Evolutionary conservation across 1,139 yeast genomes (phyloP).

Genomic region (Yamadazyma aaseri): DNA sequence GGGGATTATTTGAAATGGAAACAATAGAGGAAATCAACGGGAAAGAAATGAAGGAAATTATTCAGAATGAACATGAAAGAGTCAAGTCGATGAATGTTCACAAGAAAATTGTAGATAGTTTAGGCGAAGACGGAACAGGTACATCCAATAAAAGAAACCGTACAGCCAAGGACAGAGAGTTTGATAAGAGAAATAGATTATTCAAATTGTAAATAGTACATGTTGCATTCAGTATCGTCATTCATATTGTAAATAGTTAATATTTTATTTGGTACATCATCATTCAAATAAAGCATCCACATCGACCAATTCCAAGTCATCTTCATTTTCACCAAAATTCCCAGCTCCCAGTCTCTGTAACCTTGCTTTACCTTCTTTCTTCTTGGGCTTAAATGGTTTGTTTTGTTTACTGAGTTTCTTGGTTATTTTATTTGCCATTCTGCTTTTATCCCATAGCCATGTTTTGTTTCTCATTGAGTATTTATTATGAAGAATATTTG

Average conservation of each 20-base stretch:
- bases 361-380: constrained; percentile 16
- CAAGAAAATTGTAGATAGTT: constrained; percentile 30
- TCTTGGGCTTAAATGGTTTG: constrained; percentile 10
- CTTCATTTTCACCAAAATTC: constrained; percentile 28
- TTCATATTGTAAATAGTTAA: constrained; percentile 5
- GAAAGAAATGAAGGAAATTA: constrained; percentile 22
- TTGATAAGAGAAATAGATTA: constrained; percentile 38
- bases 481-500: constrained; percentile 23
- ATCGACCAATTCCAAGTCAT: constrained; percentile 31
- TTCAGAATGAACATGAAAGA: constrained; percentile 32
- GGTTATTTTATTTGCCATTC: constrained; percentile 14
- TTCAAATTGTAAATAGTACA: constrained; percentile 30
- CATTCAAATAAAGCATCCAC: constrained; percentile 24
- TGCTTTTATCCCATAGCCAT: constrained; percentile 20
- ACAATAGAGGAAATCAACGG: constrained; percentile 33
- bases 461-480: constrained; percentile 16
- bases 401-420: constrained; percentile 18
- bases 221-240: not conserved
- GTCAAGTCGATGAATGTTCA: constrained; percentile 29
- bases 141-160: constrained; percentile 35
- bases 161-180: constrained; percentile 48
- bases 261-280: not conserved
- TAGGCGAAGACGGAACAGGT: constrained; percentile 44
- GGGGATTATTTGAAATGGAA: constrained; percentile 38
- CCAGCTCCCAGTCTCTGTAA: constrained; percentile 16